Base-by-base conservation (phyloP, 208 protist genomes). In the Porcisia hertigi region DNA sequence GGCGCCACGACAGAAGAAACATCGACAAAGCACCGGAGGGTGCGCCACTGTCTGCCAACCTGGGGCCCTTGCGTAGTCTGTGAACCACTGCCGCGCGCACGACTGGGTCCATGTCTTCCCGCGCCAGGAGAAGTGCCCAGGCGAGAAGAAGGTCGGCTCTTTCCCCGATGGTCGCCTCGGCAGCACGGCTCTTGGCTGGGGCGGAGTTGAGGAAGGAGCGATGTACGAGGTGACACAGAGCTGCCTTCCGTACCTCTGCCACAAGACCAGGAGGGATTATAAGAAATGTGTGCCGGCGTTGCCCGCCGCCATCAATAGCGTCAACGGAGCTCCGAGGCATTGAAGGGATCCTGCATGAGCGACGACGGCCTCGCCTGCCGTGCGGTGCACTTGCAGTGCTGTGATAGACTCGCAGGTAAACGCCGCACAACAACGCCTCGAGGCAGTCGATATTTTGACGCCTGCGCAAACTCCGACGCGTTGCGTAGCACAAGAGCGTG, bases 361-460 rank as follows among this genome's bases (percentile, higher is more conserved):
- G 18, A 41, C 49, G 54, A 23, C 57, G n/a, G n/a, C 34, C 30
- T 54, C 18, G 36, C n/a, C 2, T 2, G 6, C 1, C 49, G 9
- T n/a, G 23, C n/a, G 3, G 62, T 49, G 20, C 20, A 41, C 34
- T 49, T 23, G 34, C 6, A 34, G 39, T 16, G 4, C 52, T 36
- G 4, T 39, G 47, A 2, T 47, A 16, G 4, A 0, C n/a, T 25
- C 63, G 65, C 43, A 55, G n/a, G 58, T 76, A 81, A 8, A 76
- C 53, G 25, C 76, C 74, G 39, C 75, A 77, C 62, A 86, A 65
- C 5, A 86, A 41, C 3, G 82, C 73, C 49, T 86, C 75, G 1
- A 86, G 71, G 34, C 69, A 82, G 23, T 80, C 59, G 0, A 64
- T 8, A 52, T 73, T 76, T 52, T 83, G 82, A 23, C 41, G 47